Evolutionary conservation across 2,329 filamentous ascomycete genomes (phyloP).

Genomic region (Botrytis porri): DNA sequence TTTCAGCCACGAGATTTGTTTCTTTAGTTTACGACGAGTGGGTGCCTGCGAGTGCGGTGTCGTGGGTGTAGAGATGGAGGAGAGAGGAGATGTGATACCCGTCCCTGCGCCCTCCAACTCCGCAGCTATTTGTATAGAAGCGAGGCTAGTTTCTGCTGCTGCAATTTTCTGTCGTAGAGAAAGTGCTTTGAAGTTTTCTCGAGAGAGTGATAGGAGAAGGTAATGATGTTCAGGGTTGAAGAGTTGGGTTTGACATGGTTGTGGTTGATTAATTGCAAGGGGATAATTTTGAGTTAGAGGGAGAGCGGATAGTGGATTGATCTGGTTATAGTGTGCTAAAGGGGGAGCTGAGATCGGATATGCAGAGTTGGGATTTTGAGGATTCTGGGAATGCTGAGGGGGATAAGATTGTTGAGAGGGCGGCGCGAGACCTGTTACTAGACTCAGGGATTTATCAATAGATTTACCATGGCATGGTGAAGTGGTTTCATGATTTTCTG

Average conservation of each 20-base stretch:
- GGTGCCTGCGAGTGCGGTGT: neutral
- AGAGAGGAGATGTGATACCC: neutral
- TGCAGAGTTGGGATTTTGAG: neutral
- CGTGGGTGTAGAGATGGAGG: neutral
- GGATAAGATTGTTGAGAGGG: neutral
- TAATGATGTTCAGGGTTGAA: conserved; percentile 48
- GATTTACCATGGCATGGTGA: neutral
- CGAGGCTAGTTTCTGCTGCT: conserved; percentile 39
- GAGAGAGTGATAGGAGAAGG: conserved; percentile 44
- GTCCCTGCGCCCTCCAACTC: neutral
- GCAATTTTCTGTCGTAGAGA: conserved; percentile 44
- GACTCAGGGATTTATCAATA: neutral
- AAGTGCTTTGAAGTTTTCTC: conserved; percentile 41
- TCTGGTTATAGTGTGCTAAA: neutral
- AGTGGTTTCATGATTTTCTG: neutral
- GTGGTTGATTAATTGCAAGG: neutral
- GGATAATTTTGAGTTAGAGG: conserved; percentile 32
- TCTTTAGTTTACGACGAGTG: conserved; percentile 31
- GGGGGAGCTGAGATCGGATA: neutral
- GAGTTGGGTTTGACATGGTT: neutral
- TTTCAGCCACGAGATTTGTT: conserved; percentile 44
- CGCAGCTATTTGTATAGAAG: neutral
- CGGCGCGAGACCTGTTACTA: neutral
- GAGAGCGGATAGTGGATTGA: neutral
- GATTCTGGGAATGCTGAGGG: neutral